Percentiles rank a stretch among this genome's conserved stretches.
phyloP scores from a whole-genome alignment of 176 grass and related monocot species.

The Oryza punctata region DNA sequence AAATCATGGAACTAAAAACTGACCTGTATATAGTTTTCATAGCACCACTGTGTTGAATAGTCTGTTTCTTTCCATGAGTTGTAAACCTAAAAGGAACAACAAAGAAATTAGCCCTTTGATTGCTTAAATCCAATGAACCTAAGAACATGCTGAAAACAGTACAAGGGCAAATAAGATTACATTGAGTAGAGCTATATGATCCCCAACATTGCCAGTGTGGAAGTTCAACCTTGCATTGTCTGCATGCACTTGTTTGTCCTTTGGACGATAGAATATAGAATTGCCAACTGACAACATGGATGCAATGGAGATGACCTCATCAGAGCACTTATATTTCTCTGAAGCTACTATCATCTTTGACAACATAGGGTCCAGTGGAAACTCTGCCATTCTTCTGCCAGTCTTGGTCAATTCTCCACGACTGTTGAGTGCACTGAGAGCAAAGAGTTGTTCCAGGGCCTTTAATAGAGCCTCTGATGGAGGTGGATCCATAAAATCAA shows the following conservation, averaged over 20 bases:
- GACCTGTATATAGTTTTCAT: conserved; percentile 96
- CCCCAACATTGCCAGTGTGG: conserved; percentile 87
- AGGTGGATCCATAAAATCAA: conserved; percentile 97
- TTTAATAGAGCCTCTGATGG: conserved; percentile 86
- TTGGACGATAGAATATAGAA: conserved; percentile 94
- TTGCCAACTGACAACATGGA: conserved; percentile 89
- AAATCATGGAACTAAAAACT: conserved; percentile 7
- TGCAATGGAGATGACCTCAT: conserved; percentile 77
- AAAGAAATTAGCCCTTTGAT: conserved; percentile 37
- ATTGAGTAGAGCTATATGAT: conserved; percentile 89
- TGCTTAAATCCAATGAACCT: conserved; percentile 7
- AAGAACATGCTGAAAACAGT: conserved; percentile 13
- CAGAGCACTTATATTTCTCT: conserved; percentile 91
- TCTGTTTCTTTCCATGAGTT: conserved; percentile 92
- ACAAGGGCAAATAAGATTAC: conserved; percentile 43
- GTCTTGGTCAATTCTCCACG: conserved; percentile 94
- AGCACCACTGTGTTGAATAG: conserved; percentile 94
- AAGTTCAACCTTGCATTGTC: conserved; percentile 93
- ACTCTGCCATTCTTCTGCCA: conserved; percentile 94
- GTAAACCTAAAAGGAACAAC: conserved; percentile 66
- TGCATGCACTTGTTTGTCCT: conserved; percentile 96
- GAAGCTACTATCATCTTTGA: conserved; percentile 91
- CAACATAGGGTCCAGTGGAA: conserved; percentile 93
- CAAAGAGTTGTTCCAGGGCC: conserved; percentile 95
- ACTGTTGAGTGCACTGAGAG: conserved; percentile 85